Conservation (phyloP, 2,329 filamentous ascomycete genomes). For the Aspergillus sp. region DNA sequence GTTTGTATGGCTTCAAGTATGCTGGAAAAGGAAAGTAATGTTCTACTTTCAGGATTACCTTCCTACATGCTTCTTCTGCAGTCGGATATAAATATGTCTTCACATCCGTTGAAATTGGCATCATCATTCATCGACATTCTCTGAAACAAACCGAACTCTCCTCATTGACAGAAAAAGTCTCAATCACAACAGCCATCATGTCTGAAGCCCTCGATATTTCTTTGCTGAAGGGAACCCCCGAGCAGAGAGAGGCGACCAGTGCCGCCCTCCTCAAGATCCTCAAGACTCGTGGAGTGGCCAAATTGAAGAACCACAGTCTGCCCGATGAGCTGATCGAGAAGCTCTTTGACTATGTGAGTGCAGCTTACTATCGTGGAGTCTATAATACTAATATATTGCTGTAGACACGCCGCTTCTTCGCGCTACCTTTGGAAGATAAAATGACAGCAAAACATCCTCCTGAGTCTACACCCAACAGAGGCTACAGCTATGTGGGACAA, state of each 20-base stretch:
- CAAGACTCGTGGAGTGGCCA: conserved; percentile 12
- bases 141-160: too few relatives aligned
- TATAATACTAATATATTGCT: background rate
- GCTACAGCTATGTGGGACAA: conserved; percentile 26
- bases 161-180: too few relatives aligned
- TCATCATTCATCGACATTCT: too few relatives aligned
- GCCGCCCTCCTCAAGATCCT: conserved; percentile 7
- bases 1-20: too few relatives aligned
- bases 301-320: conserved; percentile 14
- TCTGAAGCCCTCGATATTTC: conserved; percentile 1
- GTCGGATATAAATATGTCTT: too few relatives aligned
- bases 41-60: too few relatives aligned
- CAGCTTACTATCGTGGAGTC: background rate
- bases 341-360: conserved; percentile 11
- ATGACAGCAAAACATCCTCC: conserved; percentile 24
- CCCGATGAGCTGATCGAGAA: conserved; percentile 7
- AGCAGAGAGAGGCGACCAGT: conserved; percentile 6
- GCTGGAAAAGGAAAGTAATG: too few relatives aligned
- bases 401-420: conserved; percentile 13
- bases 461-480: conserved; percentile 24
- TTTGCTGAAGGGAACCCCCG: conserved; percentile 1
- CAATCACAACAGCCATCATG: too few relatives aligned
- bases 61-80: too few relatives aligned
- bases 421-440: conserved; percentile 21
- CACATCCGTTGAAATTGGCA: too few relatives aligned